Conservation (phyloP, 2,329 filamentous ascomycete genomes). For the Colletotrichum nymphaeae region DNA sequence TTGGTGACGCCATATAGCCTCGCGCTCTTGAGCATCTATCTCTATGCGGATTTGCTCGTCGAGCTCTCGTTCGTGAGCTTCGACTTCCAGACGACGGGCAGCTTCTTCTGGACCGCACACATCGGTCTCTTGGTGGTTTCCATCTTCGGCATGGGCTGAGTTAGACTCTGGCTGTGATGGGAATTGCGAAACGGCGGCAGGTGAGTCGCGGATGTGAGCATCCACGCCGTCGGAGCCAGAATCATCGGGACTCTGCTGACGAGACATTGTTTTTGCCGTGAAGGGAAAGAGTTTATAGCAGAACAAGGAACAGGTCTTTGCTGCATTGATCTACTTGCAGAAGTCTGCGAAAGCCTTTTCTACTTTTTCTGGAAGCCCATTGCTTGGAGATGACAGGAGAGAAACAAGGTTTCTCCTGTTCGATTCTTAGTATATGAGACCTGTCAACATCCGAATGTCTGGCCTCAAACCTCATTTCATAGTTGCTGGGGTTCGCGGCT, state of each 20-base stretch:
- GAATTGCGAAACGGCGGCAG: neutral
- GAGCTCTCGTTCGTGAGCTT: slow-evolving; percentile 1
- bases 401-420: neutral
- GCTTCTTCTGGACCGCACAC: neutral
- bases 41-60: slow-evolving; percentile 9
- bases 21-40: slow-evolving; percentile 1
- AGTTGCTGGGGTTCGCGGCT: too few relatives aligned
- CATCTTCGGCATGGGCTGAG: neutral
- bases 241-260: neutral
- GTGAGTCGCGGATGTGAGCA: neutral
- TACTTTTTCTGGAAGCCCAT: neutral
- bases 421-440: neutral
- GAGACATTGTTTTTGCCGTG: neutral
- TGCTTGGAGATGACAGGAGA: too few relatives aligned
- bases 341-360: neutral
- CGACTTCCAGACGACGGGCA: neutral
- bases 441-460: neutral
- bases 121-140: neutral
- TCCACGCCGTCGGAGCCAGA: neutral
- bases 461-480: neutral
- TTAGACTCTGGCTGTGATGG: neutral
- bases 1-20: slow-evolving; percentile 1
- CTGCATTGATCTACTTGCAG: too few relatives aligned
- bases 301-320: neutral
- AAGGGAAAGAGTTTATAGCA: neutral